These are phyloP conservation scores for Nigrospora sphaerica DNA, from an alignment of 2,329 filamentous ascomycete species.

Conservation along the genomic window DNA sequence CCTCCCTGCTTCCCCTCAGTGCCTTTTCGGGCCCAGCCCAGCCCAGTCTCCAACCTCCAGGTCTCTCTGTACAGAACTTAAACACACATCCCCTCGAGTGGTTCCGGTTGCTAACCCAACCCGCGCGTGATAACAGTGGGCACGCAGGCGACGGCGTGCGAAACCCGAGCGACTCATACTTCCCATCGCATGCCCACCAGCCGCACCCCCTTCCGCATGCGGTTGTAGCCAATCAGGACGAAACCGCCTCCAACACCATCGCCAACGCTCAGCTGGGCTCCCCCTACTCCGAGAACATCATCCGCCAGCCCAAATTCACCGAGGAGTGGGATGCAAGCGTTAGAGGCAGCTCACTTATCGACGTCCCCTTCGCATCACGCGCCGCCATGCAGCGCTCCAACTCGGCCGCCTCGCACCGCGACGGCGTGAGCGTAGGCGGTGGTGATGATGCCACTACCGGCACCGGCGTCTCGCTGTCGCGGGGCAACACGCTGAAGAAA, in stretches of 20 bases:
- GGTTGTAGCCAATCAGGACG: conserved; percentile 18
- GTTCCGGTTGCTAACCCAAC: too few relatives aligned
- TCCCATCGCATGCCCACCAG: conserved; percentile 20
- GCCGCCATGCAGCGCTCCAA: conserved; percentile 50
- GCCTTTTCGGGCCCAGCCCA: too few relatives aligned
- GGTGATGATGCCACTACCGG: conserved; percentile 23
- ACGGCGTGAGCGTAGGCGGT: conserved; percentile 30
- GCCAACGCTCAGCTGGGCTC: conserved; percentile 26
- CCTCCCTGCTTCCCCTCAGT: too few relatives aligned
- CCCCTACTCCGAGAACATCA: conserved; percentile 12
- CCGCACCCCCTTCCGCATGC: conserved; percentile 11
- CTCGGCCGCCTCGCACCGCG: conserved; percentile 47
- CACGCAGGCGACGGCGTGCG: not conserved
- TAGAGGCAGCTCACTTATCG: conserved; percentile 57
- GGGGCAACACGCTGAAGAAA: conserved; percentile 78
- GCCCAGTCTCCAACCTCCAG: too few relatives aligned
- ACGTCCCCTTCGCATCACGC: conserved; percentile 30
- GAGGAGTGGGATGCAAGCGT: conserved; percentile 67
- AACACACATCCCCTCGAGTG: too few relatives aligned
- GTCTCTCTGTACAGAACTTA: too few relatives aligned
- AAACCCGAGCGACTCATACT: conserved; percentile 5
- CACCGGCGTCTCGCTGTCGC: conserved; percentile 26
- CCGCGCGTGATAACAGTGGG: not conserved
- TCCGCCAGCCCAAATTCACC: conserved; percentile 48
- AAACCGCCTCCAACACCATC: conserved; percentile 27